These are phyloP conservation scores for Phlebopus sp. DNA, from an alignment of 1,284 basidiomycete genomes.

Conservation along the genomic window DNA sequence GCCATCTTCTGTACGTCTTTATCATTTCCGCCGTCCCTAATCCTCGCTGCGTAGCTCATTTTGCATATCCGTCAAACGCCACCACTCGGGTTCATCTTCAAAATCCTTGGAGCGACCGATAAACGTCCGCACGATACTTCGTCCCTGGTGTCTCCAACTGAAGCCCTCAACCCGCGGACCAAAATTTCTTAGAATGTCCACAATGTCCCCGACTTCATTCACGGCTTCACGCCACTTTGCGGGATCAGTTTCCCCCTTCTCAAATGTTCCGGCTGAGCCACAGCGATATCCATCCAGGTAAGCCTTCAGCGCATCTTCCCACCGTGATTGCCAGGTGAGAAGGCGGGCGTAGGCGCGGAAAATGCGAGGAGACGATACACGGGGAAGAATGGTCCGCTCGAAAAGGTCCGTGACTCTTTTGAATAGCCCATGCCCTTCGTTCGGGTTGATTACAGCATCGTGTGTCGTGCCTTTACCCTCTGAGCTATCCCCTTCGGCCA, in stretches of 20 bases:
- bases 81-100: slow-evolving; percentile 86
- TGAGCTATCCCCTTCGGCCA: slow-evolving; percentile 37
- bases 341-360: slow-evolving; percentile 83
- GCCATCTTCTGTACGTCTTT: slow-evolving; percentile 1
- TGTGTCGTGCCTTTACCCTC: slow-evolving; percentile 20
- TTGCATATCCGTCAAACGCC: slow-evolving; percentile 57
- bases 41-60: slow-evolving; percentile 47
- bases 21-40: slow-evolving; percentile 16
- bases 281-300: slow-evolving; percentile 82
- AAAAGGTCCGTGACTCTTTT: slow-evolving; percentile 70
- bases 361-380: slow-evolving; percentile 72
- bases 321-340: slow-evolving; percentile 65
- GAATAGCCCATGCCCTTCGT: slow-evolving; percentile 65
- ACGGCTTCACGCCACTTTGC: slow-evolving; percentile 71
- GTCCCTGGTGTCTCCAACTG: slow-evolving; percentile 84
- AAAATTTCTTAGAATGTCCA: slow-evolving; percentile 80
- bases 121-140: slow-evolving; percentile 87
- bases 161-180: slow-evolving; percentile 64
- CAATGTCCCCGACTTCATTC: slow-evolving; percentile 77
- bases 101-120: slow-evolving; percentile 81
- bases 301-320: slow-evolving; percentile 78
- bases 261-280: slow-evolving; percentile 65
- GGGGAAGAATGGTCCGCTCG: slow-evolving; percentile 74
- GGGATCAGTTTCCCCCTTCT: slow-evolving; percentile 63
- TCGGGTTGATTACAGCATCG: slow-evolving; percentile 41